Base-by-base conservation (phyloP, 2,329 filamentous ascomycete species). In the Xylariales sp. region DNA sequence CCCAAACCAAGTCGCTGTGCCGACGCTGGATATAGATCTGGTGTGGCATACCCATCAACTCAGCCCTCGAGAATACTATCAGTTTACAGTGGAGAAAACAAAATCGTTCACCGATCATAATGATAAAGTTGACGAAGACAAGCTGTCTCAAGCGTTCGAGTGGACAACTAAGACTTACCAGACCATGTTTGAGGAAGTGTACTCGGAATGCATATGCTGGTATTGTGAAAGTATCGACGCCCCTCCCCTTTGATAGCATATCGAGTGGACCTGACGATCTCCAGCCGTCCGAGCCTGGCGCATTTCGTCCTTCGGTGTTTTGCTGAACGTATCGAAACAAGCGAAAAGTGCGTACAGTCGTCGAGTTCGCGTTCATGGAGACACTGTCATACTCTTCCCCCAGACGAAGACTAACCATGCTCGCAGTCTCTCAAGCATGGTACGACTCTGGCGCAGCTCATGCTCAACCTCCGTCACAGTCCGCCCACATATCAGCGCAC, bases 101-200 rank as follows among this genome's bases (percentile, higher is more conserved):
- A 24, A 24, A n/a, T 10, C 22, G 12, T 38, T 38, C 10, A 21
- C 22, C 22, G 35, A 38, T 15, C 35, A 38, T 15, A 21, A 38
- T 15, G 35, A 38, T 15, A 38, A 38, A 11, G 35, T 38, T 9
- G 35, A 38, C 9, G 35, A 38, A 28, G 35, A 38, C 10, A 38
- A 38, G 22, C 24, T 38, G 15, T 38, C 35, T 2, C 21, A 25
- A 16, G 35, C 35, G 3, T 38, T 38, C 8, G 35, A 38, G 15
- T 38, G 35, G 35, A 38, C 35, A 10, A 27, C 35, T 4, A 38
- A 28, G n/a, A 38, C 35, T 5, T 38, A 38, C n/a, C 21, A 27
- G 16, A 29, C 35, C 5, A 29, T 38, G 35, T 38, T 16, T 4
- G 21, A 22, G 15, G 35, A 38, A 16, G 22, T 38, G 12, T 38